Evolutionary conservation across 2,329 filamentous ascomycete species (phyloP).

Genomic region (Talaromyces sp.): DNA sequence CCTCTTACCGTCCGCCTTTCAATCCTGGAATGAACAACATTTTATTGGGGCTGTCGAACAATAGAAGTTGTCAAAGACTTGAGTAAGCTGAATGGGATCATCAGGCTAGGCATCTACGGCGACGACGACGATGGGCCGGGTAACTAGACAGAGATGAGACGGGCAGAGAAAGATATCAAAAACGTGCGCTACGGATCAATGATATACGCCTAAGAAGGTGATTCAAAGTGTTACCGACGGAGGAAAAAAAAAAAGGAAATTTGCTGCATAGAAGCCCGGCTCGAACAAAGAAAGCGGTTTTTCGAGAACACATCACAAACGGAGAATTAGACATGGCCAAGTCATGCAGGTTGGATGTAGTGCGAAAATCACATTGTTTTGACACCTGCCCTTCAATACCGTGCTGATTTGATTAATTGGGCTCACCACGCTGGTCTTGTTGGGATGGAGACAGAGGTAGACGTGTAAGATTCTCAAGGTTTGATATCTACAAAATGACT

Average conservation of each 20-base stretch:
- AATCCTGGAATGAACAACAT: too few relatives aligned
- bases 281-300: constrained; percentile 36
- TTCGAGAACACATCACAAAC: constrained; percentile 31
- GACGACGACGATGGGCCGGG: background rate
- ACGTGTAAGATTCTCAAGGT: background rate
- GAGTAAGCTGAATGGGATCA: background rate
- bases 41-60: background rate
- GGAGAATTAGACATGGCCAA: background rate
- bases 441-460: background rate
- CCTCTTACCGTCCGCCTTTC: too few relatives aligned
- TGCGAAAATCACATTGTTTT: background rate
- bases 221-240: background rate
- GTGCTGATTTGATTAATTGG: background rate
- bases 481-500: background rate
- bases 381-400: background rate
- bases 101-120: background rate
- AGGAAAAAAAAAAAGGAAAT: background rate
- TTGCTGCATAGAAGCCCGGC: background rate
- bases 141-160: background rate
- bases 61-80: background rate
- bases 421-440: too few relatives aligned
- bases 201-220: background rate
- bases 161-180: background rate
- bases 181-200: background rate
- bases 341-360: background rate